phyloP scores from a whole-genome alignment of 2,329 filamentous ascomycete genomes.

The Sporothrix dimorphospora region DNA sequence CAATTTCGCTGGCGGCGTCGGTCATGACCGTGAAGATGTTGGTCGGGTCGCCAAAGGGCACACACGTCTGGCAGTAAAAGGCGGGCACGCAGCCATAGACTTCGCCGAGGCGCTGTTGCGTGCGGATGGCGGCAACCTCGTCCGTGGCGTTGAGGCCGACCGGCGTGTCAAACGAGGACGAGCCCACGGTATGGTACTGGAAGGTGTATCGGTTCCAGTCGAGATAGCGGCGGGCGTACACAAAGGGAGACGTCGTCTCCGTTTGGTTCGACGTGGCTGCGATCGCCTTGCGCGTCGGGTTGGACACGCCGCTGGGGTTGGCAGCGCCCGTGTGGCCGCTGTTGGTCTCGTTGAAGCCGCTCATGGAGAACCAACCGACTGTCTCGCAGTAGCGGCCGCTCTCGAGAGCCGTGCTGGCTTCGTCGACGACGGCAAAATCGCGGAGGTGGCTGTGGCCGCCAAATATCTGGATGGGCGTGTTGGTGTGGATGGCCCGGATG shows the following conservation, averaged over 20 bases:
- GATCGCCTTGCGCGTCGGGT: slow-evolving; percentile 47
- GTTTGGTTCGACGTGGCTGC: slow-evolving; percentile 24
- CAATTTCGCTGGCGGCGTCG: slow-evolving; percentile 53
- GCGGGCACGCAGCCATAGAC: slow-evolving; percentile 64
- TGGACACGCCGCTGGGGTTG: slow-evolving; percentile 45
- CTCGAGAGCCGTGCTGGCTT: slow-evolving; percentile 62
- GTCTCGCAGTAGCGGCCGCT: slow-evolving; percentile 70
- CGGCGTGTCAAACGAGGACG: slow-evolving; percentile 33
- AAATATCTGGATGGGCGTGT: slow-evolving; percentile 66
- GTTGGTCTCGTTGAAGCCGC: slow-evolving; percentile 55
- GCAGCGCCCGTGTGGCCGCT: slow-evolving; percentile 46
- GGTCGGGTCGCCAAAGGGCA: slow-evolving; percentile 53
- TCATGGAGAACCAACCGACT: slow-evolving; percentile 67
- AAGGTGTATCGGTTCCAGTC: slow-evolving; percentile 72
- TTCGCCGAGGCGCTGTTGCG: slow-evolving; percentile 57
- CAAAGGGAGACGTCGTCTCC: slow-evolving; percentile 45
- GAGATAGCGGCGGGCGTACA: slow-evolving; percentile 64
- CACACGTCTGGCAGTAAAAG: slow-evolving; percentile 62
- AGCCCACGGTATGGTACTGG: slow-evolving; percentile 60
- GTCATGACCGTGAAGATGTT: slow-evolving; percentile 60
- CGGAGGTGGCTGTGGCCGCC: slow-evolving; percentile 68
- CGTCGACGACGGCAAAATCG: slow-evolving; percentile 67
- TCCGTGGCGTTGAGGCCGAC: slow-evolving; percentile 33
- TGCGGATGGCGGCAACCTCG: slow-evolving; percentile 48
- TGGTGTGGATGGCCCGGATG: slow-evolving; percentile 59